Conservation (phyloP, 345 rosid genomes). For the Fremontodendron californicum region DNA sequence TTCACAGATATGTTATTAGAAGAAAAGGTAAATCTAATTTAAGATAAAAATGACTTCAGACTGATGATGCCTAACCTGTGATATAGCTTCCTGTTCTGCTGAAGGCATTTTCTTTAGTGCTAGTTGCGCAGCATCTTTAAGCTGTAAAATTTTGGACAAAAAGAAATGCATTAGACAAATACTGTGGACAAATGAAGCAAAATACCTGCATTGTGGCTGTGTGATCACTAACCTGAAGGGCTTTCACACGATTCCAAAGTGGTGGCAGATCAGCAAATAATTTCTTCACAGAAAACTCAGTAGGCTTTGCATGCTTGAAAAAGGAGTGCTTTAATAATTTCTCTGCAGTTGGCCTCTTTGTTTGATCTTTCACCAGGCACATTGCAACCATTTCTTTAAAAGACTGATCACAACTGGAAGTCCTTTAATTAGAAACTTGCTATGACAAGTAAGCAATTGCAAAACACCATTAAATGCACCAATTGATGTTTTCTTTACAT, state of each 20-base stretch:
- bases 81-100: constrained; percentile 91
- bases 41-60: neutral
- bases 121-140: constrained; percentile 91
- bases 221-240: constrained; percentile 68
- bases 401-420: constrained; percentile 96
- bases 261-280: constrained; percentile 83
- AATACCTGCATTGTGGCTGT: constrained; percentile 11
- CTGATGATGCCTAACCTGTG: constrained; percentile 54
- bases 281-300: constrained; percentile 75
- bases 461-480: constrained; percentile 3
- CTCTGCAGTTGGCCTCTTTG: constrained; percentile 97
- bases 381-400: constrained; percentile 99
- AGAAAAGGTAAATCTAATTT: neutral
- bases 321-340: constrained; percentile 84
- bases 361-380: constrained; percentile 99
- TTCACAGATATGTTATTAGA: neutral
- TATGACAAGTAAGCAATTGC: constrained; percentile 10
- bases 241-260: constrained; percentile 93
- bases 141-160: constrained; percentile 41
- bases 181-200: constrained; percentile 5
- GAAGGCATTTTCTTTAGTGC: constrained; percentile 93
- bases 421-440: constrained; percentile 69
- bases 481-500: constrained; percentile 7
- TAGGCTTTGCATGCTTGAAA: constrained; percentile 89
- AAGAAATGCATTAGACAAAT: constrained; percentile 17